These are phyloP conservation scores for Tricholoma sp. DNA, from an alignment of 768 basidiomycete species.

Conservation along the genomic window DNA sequence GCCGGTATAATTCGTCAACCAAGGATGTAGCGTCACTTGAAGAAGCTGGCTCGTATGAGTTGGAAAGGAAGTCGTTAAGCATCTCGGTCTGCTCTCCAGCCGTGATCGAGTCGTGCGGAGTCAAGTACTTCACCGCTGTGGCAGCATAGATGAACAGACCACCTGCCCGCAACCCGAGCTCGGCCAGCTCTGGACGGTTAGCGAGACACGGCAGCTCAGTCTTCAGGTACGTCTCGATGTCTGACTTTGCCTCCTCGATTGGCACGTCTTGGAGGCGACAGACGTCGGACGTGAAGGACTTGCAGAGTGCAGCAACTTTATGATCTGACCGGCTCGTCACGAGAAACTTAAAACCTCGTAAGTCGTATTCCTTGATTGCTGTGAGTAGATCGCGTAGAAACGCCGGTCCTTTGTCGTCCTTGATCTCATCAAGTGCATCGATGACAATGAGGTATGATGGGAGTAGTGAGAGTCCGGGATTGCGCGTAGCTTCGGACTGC, in stretches of 20 bases:
- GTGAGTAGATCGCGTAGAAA: constrained; percentile 14
- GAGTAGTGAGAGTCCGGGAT: not conserved
- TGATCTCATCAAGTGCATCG: constrained; percentile 22
- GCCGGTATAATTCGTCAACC: not conserved
- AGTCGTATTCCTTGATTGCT: constrained; percentile 4
- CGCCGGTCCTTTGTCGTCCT: constrained; percentile 7
- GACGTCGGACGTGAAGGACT: not conserved
- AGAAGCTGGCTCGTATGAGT: not conserved
- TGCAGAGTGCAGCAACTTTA: constrained; percentile 5
- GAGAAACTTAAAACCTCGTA: constrained; percentile 17
- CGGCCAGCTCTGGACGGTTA: not conserved
- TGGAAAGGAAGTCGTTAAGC: not conserved
- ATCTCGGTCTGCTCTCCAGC: not conserved
- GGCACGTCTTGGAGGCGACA: not conserved
- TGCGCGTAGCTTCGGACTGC: not conserved
- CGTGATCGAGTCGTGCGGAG: not conserved
- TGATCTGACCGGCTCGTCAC: constrained; percentile 17
- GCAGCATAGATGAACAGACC: not conserved
- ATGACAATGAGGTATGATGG: constrained; percentile 16
- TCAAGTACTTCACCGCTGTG: not conserved
- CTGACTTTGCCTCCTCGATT: not conserved
- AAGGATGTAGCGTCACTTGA: not conserved
- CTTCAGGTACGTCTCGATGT: not conserved
- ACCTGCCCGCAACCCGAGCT: not conserved
- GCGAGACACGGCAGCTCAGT: not conserved